Base-by-base conservation (phyloP, 164 flowering plant species). In the Stephania japonica region DNA sequence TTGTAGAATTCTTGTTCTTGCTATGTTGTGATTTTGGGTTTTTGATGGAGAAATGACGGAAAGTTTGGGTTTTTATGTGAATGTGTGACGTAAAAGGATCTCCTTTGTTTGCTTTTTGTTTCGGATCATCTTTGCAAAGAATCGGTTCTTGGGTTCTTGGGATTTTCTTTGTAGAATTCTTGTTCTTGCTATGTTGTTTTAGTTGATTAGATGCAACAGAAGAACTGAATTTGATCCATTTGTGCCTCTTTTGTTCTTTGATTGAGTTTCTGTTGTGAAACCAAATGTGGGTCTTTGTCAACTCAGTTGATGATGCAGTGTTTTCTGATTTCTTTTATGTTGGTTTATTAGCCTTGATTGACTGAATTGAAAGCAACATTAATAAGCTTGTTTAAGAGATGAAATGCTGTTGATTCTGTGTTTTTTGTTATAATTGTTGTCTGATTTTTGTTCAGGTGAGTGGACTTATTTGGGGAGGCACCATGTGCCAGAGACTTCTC, bases 1-100 rank as follows among this genome's bases (percentile, higher is more conserved):
- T 43, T n/a, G 25, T 26, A 32, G 49, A 62, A 6, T 7, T 72
- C 4, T 27, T 32, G 10, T 42, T 72, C 9, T 7, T n/a, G n/a
- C 67, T 63, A 72, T 23, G 32, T 42, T 47, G 73, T 50, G 32
- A 26, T 42, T 24, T 43, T 59, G 56, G 59, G 71, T 7, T 69
- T 64, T 42, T 21, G 24, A 19, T 24, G 49, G 61, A 62, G 61
- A 42, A 42, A 42, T n/a, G 56, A 64, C 21, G 47, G 44, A 21
- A 42, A 23, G n/a, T 72, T 11, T 65, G 42, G 42, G 13, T 38
- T 74, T 68, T 38, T 21, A 32, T 32, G 69, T 69, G 78, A 73
- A 77, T 79, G 78, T 74, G 72, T 81, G 81, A 74, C 82, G 76
- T 81, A 77, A 49, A 80, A 80, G 80, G 72, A 72, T 72, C 71